Base-by-base conservation (phyloP, 441 rosid species). In the Daphne laureola region DNA sequence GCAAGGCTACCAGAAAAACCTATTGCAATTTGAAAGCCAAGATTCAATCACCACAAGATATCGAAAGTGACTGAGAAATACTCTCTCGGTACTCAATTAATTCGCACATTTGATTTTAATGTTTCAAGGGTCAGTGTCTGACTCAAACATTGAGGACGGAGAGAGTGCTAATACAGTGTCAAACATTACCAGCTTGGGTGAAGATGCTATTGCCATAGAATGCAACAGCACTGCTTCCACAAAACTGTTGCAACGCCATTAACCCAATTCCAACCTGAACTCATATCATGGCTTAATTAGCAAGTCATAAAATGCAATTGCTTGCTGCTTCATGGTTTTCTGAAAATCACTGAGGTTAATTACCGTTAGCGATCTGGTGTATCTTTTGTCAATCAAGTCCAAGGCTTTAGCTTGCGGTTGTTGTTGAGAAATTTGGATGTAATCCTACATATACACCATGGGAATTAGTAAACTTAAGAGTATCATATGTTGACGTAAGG, bases 261-360 rank as follows among this genome's bases (percentile, higher is more conserved):
- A 89, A 57, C 42, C 92, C 96, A 42, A 82, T 73, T 38, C 84
- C 88, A 57, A 81, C 72, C 96, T 87, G 51, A 52, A 25, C n/a
- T 45, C 63, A 27, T 61, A 55, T 54, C 14, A 36, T 12, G 2
- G 23, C 45, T 36, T 7, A 17, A 21, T 53, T 9, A 59, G 49
- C 36, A 15, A 26, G 40, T 40, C 14, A 23, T 36, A 23, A 18
- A 43, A 27, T 8, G 0, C 6, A 54, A 48, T 11, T 18, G n/a
- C 14, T 40, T 43, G 0, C 13, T 17, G 25, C 54, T 2, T 1
- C 6, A 31, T 44, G 11, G 41, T 61, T 40, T 25, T 4, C 18
- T 12, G 12, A 17, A 5, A 49, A 46, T 65, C 54, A 67, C 68
- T 47, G 40, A 40, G 25, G 85, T 83, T 2, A 21, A 21, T 21